Evolutionary conservation across 805 yeast species (phyloP).

Genomic region (Saturnispora quitensis): DNA sequence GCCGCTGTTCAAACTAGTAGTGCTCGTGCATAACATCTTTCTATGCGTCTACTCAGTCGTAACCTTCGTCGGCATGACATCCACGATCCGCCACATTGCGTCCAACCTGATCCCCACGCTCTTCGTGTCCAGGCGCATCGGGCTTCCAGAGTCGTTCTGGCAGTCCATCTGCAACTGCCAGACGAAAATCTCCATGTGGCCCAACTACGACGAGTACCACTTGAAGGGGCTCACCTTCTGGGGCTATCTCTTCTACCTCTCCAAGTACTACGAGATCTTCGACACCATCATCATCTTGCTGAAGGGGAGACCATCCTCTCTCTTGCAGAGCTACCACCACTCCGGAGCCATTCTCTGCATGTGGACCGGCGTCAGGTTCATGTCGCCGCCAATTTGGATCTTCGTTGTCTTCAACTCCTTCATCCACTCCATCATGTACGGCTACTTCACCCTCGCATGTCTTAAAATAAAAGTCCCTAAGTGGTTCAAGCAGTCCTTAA

Average conservation of each 20-base stretch:
- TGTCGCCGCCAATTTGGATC: conserved; percentile 72
- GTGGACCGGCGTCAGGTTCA: conserved; percentile 70
- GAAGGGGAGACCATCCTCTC: conserved; percentile 58
- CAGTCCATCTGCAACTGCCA: conserved; percentile 45
- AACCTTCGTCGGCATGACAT: conserved; percentile 61
- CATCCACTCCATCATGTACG: conserved; percentile 68
- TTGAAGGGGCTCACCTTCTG: conserved; percentile 41
- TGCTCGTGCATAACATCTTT: conserved; percentile 49
- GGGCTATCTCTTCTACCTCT: conserved; percentile 59
- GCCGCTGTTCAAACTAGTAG: conserved; percentile 41
- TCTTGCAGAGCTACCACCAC: conserved; percentile 68
- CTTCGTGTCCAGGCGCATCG: conserved; percentile 13
- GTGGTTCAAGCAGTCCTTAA: conserved; percentile 47
- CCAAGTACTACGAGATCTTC: conserved; percentile 63
- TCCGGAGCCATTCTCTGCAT: conserved; percentile 74
- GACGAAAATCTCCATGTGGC: conserved; percentile 50
- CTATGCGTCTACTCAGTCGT: conserved; percentile 60
- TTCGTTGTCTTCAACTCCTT: conserved; percentile 74
- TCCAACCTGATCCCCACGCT: conserved; percentile 24
- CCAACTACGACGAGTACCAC: conserved; percentile 18
- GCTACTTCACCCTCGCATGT: conserved; percentile 54
- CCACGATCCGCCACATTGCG: conserved; percentile 32
- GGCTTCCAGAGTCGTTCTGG: conserved; percentile 40
- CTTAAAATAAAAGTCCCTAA: conserved; percentile 50
- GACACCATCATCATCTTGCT: conserved; percentile 60